Base-by-base conservation (phyloP, 305 asterid species). In the Striga hermonthica region DNA sequence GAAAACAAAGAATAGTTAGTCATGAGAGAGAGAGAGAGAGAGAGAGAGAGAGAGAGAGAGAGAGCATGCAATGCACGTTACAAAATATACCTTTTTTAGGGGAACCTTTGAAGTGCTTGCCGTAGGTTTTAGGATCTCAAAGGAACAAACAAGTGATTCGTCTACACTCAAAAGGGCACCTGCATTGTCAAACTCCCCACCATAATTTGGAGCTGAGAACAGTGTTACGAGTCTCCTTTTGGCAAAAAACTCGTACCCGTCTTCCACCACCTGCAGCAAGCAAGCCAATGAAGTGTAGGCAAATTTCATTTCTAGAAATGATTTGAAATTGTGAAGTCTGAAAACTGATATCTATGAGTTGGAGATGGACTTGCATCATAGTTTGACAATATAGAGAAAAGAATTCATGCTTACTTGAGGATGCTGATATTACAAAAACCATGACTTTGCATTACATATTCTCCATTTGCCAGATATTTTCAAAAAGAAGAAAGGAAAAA, bases 211-310 rank as follows among this genome's bases (percentile, higher is more conserved):
- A 66, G 96, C 96, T 1, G 96, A 86, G 69, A 89, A 89, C 62
- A 89, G 79, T 4, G 93, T 89, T 36, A 86, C 95, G 10, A 89
- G 80, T 72, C 87, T 75, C 69, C 89, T 78, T 47, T 80, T 81
- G 12, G 95, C 95, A 64, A 89, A 89, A 81, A 89, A 89, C 78
- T 89, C 96, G 12, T 86, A 89, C 7, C 96, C 96, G 75, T 89
- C 96, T 78, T 89, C 96, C 72, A 89, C 96, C 0, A 89, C 96
- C 96, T 88, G 65, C 57, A 63, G 34, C 48, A 48, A 11, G 48
- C 14, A 66, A 44, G 57, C 31, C 31, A 62, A 43, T 57, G 45
- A 39, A 62, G 57, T 22, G 31, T 9, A 22, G 38, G 62, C 13
- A 53, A 64, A 60, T 34, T 13, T 60, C 48, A 22, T 62, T 65